Evolutionary conservation across 2,329 filamentous ascomycete genomes (phyloP).

Genomic region (Alternaria arbusti): DNA sequence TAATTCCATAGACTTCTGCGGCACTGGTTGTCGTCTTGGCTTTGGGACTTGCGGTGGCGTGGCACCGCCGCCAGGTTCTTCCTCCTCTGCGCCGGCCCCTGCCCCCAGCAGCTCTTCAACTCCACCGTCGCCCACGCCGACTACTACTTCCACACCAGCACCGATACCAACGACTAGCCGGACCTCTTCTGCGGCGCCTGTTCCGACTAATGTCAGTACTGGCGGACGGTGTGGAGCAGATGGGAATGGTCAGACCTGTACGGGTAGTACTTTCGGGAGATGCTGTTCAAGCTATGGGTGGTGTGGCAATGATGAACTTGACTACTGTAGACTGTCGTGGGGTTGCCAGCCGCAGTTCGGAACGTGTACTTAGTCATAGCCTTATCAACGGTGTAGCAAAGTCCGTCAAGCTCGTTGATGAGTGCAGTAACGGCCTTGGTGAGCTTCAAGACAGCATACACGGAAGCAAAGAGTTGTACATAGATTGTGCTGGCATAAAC

Average conservation of each 20-base stretch:
- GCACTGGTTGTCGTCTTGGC: slow-evolving; percentile 30
- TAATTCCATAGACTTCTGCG: slow-evolving; percentile 30
- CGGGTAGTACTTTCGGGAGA: slow-evolving; percentile 29
- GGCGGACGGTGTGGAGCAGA: slow-evolving; percentile 35
- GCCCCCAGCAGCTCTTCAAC: slow-evolving; percentile 9
- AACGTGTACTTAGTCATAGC: slow-evolving; percentile 14
- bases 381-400: background rate
- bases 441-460: background rate
- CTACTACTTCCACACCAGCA: slow-evolving; percentile 18
- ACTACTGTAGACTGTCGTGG: slow-evolving; percentile 28
- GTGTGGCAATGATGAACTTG: slow-evolving; percentile 26
- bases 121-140: slow-evolving; percentile 20
- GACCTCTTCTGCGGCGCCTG: slow-evolving; percentile 17
- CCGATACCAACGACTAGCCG: slow-evolving; percentile 20
- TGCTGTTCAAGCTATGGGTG: slow-evolving; percentile 38
- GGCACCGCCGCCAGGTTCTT: slow-evolving; percentile 20
- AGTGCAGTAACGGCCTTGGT: background rate
- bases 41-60: slow-evolving; percentile 34
- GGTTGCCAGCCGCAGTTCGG: slow-evolving; percentile 33
- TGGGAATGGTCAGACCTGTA: slow-evolving; percentile 28
- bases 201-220: slow-evolving; percentile 34
- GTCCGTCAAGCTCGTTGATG: background rate
- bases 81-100: slow-evolving; percentile 16
- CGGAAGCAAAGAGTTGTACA: background rate
- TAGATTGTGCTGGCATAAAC: background rate